A percentile compares a stretch with the other conserved stretches of the same genome.
phyloP scores from a whole-genome alignment of 1,139 yeast species.

The Taiozyma sp. region DNA sequence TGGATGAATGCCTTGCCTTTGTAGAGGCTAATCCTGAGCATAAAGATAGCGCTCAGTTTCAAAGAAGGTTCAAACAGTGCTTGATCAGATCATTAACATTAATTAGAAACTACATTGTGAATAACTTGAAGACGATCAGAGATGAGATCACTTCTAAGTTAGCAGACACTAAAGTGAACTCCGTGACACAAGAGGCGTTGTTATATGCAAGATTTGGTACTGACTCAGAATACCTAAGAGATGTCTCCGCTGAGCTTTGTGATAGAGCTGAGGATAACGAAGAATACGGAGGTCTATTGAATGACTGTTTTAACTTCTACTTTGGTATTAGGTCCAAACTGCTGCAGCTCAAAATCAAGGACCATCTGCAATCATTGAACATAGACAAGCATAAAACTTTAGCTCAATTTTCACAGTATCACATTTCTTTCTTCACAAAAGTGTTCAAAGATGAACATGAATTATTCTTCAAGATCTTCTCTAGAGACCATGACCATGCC shows the following conservation, averaged over 20 bases:
- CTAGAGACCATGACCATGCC: slow-evolving; percentile 22
- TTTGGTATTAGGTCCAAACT: slow-evolving; percentile 50
- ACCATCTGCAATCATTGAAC: slow-evolving; percentile 25
- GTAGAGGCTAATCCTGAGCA: slow-evolving; percentile 45
- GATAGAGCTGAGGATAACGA: slow-evolving; percentile 40
- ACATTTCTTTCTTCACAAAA: slow-evolving; percentile 51
- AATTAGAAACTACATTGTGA: slow-evolving; percentile 59
- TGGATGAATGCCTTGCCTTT: slow-evolving; percentile 56
- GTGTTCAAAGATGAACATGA: slow-evolving; percentile 56
- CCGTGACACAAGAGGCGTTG: slow-evolving; percentile 46
- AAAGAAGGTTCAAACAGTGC: slow-evolving; percentile 74
- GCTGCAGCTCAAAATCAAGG: slow-evolving; percentile 37
- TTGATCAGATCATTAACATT: slow-evolving; percentile 78
- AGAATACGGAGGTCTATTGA: slow-evolving; percentile 62
- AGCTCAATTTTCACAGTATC: slow-evolving; percentile 54
- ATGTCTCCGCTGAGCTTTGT: slow-evolving; percentile 45
- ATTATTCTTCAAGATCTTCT: slow-evolving; percentile 52
- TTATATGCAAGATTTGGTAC: slow-evolving; percentile 57
- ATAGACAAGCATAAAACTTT: slow-evolving; percentile 27
- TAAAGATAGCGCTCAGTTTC: slow-evolving; percentile 66
- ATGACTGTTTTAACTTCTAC: slow-evolving; percentile 61
- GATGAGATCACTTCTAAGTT: slow-evolving; percentile 34
- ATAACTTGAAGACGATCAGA: slow-evolving; percentile 44
- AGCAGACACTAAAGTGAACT: slow-evolving; percentile 24
- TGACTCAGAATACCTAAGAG: slow-evolving; percentile 37